These are phyloP conservation scores for Lachancea waltii DNA, from an alignment of 805 yeast species.

Conservation along the genomic window DNA sequence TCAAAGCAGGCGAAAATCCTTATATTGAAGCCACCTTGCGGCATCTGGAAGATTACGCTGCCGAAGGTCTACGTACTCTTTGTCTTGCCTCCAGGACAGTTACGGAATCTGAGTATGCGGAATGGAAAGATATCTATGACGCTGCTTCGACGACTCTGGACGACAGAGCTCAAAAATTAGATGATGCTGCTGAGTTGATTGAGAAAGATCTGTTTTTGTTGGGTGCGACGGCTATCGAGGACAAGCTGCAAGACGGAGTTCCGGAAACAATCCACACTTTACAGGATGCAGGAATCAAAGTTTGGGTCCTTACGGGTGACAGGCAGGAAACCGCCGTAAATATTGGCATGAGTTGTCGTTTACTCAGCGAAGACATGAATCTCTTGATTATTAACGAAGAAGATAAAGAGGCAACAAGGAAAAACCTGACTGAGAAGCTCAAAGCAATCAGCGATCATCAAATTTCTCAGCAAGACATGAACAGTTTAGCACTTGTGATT, in stretches of 20 bases:
- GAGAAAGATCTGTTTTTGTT: conserved; percentile 72
- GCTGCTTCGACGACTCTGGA: conserved; percentile 79
- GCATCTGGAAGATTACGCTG: conserved; percentile 93
- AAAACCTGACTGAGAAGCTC: conserved; percentile 68
- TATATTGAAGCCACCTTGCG: conserved; percentile 75
- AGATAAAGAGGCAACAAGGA: conserved; percentile 64
- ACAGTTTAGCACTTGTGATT: conserved; percentile 80
- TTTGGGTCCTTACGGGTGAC: conserved; percentile 98
- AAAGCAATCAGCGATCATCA: conserved; percentile 65
- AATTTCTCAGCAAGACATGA: conserved; percentile 58
- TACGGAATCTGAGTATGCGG: conserved; percentile 66
- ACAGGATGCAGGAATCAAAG: conserved; percentile 93
- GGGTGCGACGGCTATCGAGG: conserved; percentile 99
- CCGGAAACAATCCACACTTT: conserved; percentile 94
- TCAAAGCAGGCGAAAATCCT: conserved; percentile 61
- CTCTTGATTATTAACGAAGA: conserved; percentile 84
- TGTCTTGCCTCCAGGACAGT: conserved; percentile 85
- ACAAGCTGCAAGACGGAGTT: conserved; percentile 94
- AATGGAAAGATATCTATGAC: conserved; percentile 62
- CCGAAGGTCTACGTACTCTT: conserved; percentile 89
- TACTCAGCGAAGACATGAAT: conserved; percentile 94
- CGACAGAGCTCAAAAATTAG: conserved; percentile 68
- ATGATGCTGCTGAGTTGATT: conserved; percentile 82
- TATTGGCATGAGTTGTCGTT: conserved; percentile 96
- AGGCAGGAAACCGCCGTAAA: conserved; percentile 98